These are phyloP conservation scores for Populus trichocarpa DNA, from an alignment of 441 rosid species.

Conservation along the genomic window DNA sequence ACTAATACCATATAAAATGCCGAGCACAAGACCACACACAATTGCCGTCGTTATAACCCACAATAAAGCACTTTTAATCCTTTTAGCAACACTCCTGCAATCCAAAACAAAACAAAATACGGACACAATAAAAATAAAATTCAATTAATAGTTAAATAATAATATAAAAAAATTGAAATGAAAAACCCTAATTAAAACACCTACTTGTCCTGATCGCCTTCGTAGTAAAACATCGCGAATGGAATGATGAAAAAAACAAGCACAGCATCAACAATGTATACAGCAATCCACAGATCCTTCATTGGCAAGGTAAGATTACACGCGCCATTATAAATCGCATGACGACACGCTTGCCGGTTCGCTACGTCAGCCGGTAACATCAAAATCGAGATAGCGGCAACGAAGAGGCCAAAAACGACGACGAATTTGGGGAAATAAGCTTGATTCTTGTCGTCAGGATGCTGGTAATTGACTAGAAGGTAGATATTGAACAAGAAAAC, in stretches of 20 bases:
- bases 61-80: conserved; percentile 76
- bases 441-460: conserved; percentile 96
- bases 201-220: conserved; percentile 98
- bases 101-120: conserved; percentile 6
- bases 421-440: conserved; percentile 95
- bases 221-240: conserved; percentile 96
- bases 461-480: conserved; percentile 96
- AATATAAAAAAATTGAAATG: background rate
- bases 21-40: conserved; percentile 83
- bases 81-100: conserved; percentile 76
- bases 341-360: conserved; percentile 88
- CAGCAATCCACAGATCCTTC: conserved; percentile 94
- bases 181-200: conserved; percentile 15
- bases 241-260: conserved; percentile 93
- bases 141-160: background rate
- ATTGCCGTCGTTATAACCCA: conserved; percentile 86
- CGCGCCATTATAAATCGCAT: conserved; percentile 86
- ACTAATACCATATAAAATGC: conserved; percentile 77
- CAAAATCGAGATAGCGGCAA: conserved; percentile 81
- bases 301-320: conserved; percentile 90
- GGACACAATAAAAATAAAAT: background rate
- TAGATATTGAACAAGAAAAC: conserved; percentile 85
- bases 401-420: conserved; percentile 86
- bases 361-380: conserved; percentile 99
- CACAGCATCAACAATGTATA: conserved; percentile 77